These are phyloP conservation scores for Irpex sp. DNA, from an alignment of 1,284 basidiomycete genomes.

Conservation along the genomic window DNA sequence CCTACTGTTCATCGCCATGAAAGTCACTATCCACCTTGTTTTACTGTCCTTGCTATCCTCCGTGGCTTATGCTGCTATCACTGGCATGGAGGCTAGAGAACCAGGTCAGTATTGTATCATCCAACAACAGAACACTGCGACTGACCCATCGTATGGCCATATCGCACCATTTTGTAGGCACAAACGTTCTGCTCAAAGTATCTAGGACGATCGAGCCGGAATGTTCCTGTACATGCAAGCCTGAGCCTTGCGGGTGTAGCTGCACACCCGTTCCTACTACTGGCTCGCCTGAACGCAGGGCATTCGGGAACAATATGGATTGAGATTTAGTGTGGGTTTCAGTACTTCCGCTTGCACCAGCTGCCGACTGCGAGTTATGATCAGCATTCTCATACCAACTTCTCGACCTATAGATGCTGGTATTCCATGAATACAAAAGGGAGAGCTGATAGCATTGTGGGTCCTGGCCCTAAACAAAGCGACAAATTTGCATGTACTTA, in stretches of 20 bases:
- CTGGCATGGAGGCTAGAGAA: not conserved
- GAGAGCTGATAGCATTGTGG: no score
- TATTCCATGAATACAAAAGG: no score
- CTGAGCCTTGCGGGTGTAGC: not conserved
- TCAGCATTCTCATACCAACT: no score
- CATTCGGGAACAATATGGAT: not conserved
- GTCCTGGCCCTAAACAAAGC: no score
- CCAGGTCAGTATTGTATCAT: not conserved
- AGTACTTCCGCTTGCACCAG: no score
- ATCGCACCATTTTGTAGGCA: not conserved
- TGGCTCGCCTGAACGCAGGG: not conserved
- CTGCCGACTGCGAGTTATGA: no score
- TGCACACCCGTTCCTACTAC: not conserved
- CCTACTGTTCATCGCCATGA: not conserved
- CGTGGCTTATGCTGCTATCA: not conserved
- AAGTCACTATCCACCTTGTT: not conserved
- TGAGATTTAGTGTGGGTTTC: not conserved
- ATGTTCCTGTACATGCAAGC: not conserved
- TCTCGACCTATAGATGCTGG: no score
- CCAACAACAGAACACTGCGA: not conserved
- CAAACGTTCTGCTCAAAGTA: not conserved
- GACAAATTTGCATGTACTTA: no score
- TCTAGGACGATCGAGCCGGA: not conserved
- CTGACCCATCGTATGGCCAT: not conserved
- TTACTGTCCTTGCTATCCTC: not conserved